These are phyloP conservation scores for Neophaeococcomyces aloes DNA, from an alignment of 2,329 filamentous ascomycete species.

Conservation along the genomic window DNA sequence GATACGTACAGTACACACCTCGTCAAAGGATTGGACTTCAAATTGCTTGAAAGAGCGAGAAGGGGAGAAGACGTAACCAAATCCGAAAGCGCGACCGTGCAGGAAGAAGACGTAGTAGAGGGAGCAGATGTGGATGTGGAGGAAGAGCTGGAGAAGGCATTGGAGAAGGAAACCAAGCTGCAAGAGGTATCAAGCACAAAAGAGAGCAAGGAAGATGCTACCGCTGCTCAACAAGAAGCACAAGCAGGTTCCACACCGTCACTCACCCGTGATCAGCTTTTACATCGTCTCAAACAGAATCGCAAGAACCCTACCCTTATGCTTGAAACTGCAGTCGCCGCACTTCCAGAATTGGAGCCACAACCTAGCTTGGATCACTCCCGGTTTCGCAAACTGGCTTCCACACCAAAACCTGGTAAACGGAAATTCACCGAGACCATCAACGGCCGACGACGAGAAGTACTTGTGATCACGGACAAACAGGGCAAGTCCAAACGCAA, in stretches of 20 bases:
- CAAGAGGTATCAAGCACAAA: slow-evolving; percentile 17
- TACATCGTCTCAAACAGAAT: slow-evolving; percentile 49
- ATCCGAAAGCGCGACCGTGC: slow-evolving; percentile 15
- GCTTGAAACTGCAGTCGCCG: slow-evolving; percentile 28
- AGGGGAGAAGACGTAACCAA: slow-evolving; percentile 46
- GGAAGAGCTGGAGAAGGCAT: slow-evolving; percentile 43
- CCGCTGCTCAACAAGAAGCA: slow-evolving; percentile 27
- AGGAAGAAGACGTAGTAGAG: slow-evolving; percentile 25
- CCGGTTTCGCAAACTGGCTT: slow-evolving; percentile 45
- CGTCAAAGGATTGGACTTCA: slow-evolving; percentile 84
- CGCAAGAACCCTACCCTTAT: slow-evolving; percentile 25
- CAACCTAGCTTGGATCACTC: slow-evolving; percentile 27
- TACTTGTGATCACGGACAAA: slow-evolving; percentile 48
- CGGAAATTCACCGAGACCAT: slow-evolving; percentile 44
- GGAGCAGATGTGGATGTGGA: slow-evolving; percentile 44
- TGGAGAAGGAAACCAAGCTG: slow-evolving; percentile 28
- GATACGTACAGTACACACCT: slow-evolving; percentile 72
- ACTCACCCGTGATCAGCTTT: slow-evolving; percentile 49
- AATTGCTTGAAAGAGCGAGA: slow-evolving; percentile 44
- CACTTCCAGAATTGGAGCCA: slow-evolving; percentile 43
- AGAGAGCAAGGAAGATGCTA: slow-evolving; percentile 17
- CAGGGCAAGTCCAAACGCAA: slow-evolving; percentile 54
- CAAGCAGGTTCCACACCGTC: slow-evolving; percentile 25
- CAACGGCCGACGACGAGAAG: slow-evolving; percentile 42
- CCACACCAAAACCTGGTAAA: slow-evolving; percentile 26